These are phyloP conservation scores for Neoboletus brunneissimus DNA, from an alignment of 768 basidiomycete species.

Conservation along the genomic window DNA sequence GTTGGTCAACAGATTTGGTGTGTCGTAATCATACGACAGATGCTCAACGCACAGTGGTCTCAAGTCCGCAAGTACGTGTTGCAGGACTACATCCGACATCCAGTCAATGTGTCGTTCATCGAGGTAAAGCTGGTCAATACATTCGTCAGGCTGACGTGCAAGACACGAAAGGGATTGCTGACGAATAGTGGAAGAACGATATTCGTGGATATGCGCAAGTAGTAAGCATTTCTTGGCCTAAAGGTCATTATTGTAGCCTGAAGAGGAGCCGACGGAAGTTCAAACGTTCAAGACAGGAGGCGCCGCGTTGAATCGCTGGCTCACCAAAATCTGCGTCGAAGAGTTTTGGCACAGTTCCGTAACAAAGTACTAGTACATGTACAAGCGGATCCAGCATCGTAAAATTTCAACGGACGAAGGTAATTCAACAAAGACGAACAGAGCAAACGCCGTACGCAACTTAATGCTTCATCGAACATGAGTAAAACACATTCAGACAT, in stretches of 20 bases:
- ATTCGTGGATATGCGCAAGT: conserved; percentile 74
- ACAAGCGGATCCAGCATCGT: too few species aligned
- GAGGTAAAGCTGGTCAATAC: conserved; percentile 61
- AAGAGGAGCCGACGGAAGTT: background rate
- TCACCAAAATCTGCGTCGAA: background rate
- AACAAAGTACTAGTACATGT: background rate
- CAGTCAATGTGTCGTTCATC: conserved; percentile 85
- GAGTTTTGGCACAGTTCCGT: background rate
- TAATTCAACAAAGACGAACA: background rate
- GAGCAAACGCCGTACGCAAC: background rate
- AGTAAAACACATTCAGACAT: conserved; percentile 28
- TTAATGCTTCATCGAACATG: background rate
- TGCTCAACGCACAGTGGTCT: conserved; percentile 54
- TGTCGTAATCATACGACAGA: background rate
- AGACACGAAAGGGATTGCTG: conserved; percentile 20
- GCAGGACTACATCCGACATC: conserved; percentile 84
- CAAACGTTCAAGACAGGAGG: background rate
- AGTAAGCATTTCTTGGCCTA: conserved; percentile 71
- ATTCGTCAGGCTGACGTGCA: conserved; percentile 6
- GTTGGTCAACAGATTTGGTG: background rate
- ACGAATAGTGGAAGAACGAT: conserved; percentile 80
- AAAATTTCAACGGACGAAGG: background rate
- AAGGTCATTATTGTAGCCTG: conserved; percentile 50
- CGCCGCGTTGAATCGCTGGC: background rate
- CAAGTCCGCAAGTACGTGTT: conserved; percentile 77